Evolutionary conservation across 192 early-diverging fungal genomes (phyloP).

Genomic region (Dimargaris verticillata): DNA sequence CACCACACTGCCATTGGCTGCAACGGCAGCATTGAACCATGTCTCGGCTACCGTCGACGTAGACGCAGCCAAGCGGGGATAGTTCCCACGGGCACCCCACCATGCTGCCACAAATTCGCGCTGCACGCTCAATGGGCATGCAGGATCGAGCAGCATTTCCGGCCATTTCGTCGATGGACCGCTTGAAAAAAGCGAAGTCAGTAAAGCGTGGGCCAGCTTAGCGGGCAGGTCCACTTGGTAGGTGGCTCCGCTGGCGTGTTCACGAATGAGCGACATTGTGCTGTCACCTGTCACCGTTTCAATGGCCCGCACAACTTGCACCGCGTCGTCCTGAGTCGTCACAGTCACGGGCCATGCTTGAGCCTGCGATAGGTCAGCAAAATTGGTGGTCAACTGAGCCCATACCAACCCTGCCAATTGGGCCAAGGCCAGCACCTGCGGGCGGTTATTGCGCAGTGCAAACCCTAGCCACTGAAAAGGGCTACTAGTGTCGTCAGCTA

Average conservation of each 20-base stretch:
- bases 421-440: slow-evolving; percentile 21
- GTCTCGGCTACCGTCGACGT: too few relatives aligned
- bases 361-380: not conserved
- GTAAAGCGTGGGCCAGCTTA: not conserved
- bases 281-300: not conserved
- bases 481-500: slow-evolving; percentile 6
- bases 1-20: too few relatives aligned
- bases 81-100: slow-evolving; percentile 19
- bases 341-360: too few relatives aligned
- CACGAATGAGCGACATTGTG: too few relatives aligned
- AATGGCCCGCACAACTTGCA: not conserved
- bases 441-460: slow-evolving; percentile 14
- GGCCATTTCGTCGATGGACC: too few relatives aligned
- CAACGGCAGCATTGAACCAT: too few relatives aligned
- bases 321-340: too few relatives aligned
- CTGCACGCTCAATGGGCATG: slow-evolving; percentile 14
- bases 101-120: slow-evolving; percentile 30
- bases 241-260: not conserved
- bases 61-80: too few relatives aligned
- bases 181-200: not conserved
- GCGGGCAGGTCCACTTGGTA: not conserved
- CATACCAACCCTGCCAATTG: slow-evolving; percentile 20
- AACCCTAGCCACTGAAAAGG: slow-evolving; percentile 12
- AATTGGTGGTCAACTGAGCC: slow-evolving; percentile 7
- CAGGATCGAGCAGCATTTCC: not conserved